Conservation (phyloP, 140 eudicot genomes). For the Anethum foeniculum region DNA sequence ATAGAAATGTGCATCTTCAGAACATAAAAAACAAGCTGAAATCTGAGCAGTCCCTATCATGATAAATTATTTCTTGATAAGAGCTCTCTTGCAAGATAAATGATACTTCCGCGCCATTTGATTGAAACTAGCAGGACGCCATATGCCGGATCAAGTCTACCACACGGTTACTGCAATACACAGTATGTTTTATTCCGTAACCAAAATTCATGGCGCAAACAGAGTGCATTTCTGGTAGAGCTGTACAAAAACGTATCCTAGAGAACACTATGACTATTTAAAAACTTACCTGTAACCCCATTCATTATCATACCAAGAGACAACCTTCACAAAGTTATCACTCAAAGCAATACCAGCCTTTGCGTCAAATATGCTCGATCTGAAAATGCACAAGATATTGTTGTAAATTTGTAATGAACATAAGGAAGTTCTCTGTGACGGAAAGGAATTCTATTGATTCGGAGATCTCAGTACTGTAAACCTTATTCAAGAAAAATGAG, state of each 20-base stretch:
- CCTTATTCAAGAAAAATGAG: background rate
- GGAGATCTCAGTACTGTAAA: background rate
- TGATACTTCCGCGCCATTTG: background rate
- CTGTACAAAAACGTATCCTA: background rate
- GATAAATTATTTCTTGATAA: background rate
- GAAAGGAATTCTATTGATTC: background rate
- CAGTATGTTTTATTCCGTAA: background rate
- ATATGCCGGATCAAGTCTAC: conserved; percentile 79
- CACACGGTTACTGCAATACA: conserved; percentile 65
- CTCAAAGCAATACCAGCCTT: conserved; percentile 85
- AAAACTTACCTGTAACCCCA: conserved; percentile 81
- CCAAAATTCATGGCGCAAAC: background rate
- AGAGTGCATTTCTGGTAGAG: background rate
- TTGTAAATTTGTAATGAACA: no score
- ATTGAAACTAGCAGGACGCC: conserved; percentile 28
- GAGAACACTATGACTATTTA: background rate
- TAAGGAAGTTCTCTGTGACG: background rate
- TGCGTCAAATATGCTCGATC: conserved; percentile 85
- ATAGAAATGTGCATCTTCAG: background rate
- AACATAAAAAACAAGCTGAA: background rate
- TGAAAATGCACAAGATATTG: conserved; percentile 13
- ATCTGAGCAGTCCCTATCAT: no score
- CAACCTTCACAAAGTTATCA: conserved; percentile 77
- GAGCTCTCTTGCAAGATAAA: background rate
- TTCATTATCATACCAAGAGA: conserved; percentile 89